Evolutionary conservation across 1,284 basidiomycete species (phyloP).

Genomic region (Hypsizygus ulmarius): DNA sequence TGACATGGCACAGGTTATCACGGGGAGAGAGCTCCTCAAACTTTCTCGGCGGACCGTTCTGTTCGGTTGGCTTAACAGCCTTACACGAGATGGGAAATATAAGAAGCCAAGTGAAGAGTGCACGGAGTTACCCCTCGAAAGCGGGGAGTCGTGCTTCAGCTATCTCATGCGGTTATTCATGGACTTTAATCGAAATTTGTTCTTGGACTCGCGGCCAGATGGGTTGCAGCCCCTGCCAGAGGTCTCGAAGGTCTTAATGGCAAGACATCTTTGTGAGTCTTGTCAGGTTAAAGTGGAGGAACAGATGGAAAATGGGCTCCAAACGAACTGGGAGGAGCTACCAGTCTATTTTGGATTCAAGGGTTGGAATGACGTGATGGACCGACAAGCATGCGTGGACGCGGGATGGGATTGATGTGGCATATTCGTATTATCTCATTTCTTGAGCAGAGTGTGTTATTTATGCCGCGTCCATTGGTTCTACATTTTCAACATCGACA

Average conservation of each 20-base stretch:
- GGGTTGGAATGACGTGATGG: constrained; percentile 9
- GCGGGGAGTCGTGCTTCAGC: constrained; percentile 9
- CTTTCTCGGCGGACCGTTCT: constrained; percentile 15
- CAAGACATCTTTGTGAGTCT: constrained; percentile 13
- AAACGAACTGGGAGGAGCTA: constrained; percentile 11
- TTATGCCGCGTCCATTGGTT: too few relatives aligned
- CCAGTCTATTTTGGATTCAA: constrained; percentile 12
- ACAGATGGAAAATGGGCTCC: constrained; percentile 5
- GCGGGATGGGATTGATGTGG: not conserved
- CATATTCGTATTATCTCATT: too few relatives aligned
- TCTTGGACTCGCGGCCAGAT: constrained; percentile 14
- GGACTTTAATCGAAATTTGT: constrained; percentile 13
- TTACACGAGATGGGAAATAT: constrained; percentile 8
- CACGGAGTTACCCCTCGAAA: not conserved
- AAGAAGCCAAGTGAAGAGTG: constrained; percentile 7
- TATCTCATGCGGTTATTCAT: constrained; percentile 11
- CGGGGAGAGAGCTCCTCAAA: constrained; percentile 19
- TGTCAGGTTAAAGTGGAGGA: constrained; percentile 12
- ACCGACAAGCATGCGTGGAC: constrained; percentile 1
- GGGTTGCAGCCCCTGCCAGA: constrained; percentile 9
- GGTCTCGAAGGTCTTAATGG: constrained; percentile 1
- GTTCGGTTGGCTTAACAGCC: constrained; percentile 16
- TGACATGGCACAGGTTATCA: constrained; percentile 14
- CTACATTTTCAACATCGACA: too few relatives aligned
- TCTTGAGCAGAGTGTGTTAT: too few relatives aligned